phyloP scores from a whole-genome alignment of 176 grass and related monocot genomes.

The Elymus sibiricus region DNA sequence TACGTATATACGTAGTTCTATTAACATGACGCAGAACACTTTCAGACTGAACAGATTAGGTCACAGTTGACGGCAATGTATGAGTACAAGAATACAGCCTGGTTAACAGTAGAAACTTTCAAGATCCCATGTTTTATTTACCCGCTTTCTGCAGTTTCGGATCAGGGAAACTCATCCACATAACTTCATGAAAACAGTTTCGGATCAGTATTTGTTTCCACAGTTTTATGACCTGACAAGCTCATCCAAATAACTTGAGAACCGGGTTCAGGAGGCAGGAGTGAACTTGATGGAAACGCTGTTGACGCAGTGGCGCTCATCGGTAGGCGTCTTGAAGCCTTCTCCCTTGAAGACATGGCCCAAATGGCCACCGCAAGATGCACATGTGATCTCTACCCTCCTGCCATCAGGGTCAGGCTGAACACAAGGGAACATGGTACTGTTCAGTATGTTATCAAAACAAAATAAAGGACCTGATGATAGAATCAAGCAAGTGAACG shows the following conservation, averaged over 20 bases:
- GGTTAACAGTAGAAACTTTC: background rate
- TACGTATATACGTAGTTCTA: background rate
- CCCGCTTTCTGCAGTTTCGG: background rate
- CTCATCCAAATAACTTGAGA: background rate
- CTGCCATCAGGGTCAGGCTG: constrained; percentile 77
- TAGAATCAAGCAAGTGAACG: background rate
- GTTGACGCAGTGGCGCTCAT: constrained; percentile 93
- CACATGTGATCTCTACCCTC: constrained; percentile 72
- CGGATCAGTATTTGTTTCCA: background rate
- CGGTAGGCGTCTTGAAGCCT: constrained; percentile 82
- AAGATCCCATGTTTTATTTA: background rate
- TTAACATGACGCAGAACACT: too few species aligned
- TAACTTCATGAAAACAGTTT: background rate
- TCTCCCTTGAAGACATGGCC: constrained; percentile 92
- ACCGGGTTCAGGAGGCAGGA: constrained; percentile 16
- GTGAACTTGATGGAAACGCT: constrained; percentile 77
- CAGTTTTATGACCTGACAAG: background rate
- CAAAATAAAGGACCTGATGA: background rate
- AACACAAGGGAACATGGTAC: background rate
- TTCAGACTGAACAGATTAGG: background rate
- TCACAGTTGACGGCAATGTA: background rate
- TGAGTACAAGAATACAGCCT: background rate
- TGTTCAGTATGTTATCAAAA: background rate
- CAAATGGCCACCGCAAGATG: constrained; percentile 77
- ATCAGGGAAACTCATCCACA: background rate